Evolutionary conservation across 2,329 filamentous ascomycete species (phyloP).

Genomic region (Talaromyces sp.): DNA sequence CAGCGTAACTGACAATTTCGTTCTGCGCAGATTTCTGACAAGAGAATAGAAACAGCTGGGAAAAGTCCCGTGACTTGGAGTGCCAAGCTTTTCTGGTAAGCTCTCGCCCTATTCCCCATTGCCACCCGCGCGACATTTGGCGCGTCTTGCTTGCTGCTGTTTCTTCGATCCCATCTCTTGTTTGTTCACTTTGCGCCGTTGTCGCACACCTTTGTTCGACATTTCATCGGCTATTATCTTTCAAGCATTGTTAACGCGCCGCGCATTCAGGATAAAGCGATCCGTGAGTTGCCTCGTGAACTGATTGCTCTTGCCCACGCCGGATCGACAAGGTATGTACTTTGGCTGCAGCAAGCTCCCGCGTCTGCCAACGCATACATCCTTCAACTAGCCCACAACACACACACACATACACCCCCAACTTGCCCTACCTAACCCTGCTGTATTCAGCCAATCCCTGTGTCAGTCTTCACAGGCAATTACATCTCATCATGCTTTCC

Average conservation of each 20-base stretch:
- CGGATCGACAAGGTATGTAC: slow-evolving; percentile 35
- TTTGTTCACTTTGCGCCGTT: slow-evolving; percentile 16
- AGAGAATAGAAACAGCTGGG: background rate
- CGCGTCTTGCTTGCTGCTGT: slow-evolving; percentile 11
- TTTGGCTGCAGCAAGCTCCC: slow-evolving; percentile 28
- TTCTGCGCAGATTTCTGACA: background rate
- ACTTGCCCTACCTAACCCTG: slow-evolving; percentile 17
- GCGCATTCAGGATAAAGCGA: background rate
- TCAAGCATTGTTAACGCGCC: background rate
- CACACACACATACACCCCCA: slow-evolving; percentile 3
- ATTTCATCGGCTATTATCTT: slow-evolving; percentile 5
- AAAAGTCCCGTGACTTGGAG: background rate
- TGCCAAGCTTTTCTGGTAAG: slow-evolving; percentile 14
- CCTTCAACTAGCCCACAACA: slow-evolving; percentile 27
- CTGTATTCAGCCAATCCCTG: slow-evolving; percentile 20
- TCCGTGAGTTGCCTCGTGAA: background rate
- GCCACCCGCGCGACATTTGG: slow-evolving; percentile 13
- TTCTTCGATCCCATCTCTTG: slow-evolving; percentile 4
- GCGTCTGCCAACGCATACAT: slow-evolving; percentile 39
- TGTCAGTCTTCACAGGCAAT: slow-evolving; percentile 2
- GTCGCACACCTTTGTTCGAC: slow-evolving; percentile 16
- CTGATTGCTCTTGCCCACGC: slow-evolving; percentile 19
- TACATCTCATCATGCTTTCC: background rate
- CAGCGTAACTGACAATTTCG: slow-evolving; percentile 4
- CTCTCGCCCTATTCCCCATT: slow-evolving; percentile 10